These are phyloP conservation scores for Paulownia fortunei DNA, from an alignment of 257 asterid species.

Conservation along the genomic window DNA sequence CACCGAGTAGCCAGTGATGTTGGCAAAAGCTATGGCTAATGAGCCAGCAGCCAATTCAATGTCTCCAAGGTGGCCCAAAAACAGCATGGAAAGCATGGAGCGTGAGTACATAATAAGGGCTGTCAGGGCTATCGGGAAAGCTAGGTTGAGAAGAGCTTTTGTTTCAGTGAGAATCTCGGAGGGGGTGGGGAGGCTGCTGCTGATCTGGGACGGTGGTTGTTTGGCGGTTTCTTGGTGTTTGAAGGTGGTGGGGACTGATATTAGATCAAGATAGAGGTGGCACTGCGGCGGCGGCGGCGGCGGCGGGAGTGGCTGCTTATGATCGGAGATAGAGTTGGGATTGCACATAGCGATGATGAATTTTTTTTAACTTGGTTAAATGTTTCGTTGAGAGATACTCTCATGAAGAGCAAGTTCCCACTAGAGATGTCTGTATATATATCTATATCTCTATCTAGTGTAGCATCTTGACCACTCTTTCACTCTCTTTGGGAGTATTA, in stretches of 20 bases:
- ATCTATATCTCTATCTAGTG: not conserved
- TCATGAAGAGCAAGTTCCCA: slow-evolving; percentile 11
- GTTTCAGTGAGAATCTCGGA: slow-evolving; percentile 49
- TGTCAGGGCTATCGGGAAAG: slow-evolving; percentile 76
- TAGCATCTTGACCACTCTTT: not conserved
- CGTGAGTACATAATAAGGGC: slow-evolving; percentile 71
- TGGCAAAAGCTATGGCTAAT: slow-evolving; percentile 79
- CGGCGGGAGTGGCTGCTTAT: slow-evolving; percentile 35
- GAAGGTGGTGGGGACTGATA: slow-evolving; percentile 41
- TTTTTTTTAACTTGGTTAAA: not conserved
- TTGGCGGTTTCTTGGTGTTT: slow-evolving; percentile 35
- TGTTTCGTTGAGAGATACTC: slow-evolving; percentile 19
- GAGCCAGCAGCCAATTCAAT: slow-evolving; percentile 75
- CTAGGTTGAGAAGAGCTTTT: slow-evolving; percentile 54
- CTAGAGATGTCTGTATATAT: not conserved
- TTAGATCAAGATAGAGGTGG: slow-evolving; percentile 56
- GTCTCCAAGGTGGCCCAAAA: slow-evolving; percentile 75
- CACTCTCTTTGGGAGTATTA: slow-evolving; percentile 22
- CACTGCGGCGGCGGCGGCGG: slow-evolving; percentile 40
- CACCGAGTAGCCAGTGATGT: slow-evolving; percentile 72
- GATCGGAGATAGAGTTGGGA: slow-evolving; percentile 55
- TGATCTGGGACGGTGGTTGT: slow-evolving; percentile 16
- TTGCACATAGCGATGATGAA: slow-evolving; percentile 57
- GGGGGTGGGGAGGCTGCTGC: slow-evolving; percentile 19
- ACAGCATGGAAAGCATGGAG: slow-evolving; percentile 75